phyloP scores from a whole-genome alignment of 2,329 filamentous ascomycete genomes.

The Acrodontium crateriforme region DNA sequence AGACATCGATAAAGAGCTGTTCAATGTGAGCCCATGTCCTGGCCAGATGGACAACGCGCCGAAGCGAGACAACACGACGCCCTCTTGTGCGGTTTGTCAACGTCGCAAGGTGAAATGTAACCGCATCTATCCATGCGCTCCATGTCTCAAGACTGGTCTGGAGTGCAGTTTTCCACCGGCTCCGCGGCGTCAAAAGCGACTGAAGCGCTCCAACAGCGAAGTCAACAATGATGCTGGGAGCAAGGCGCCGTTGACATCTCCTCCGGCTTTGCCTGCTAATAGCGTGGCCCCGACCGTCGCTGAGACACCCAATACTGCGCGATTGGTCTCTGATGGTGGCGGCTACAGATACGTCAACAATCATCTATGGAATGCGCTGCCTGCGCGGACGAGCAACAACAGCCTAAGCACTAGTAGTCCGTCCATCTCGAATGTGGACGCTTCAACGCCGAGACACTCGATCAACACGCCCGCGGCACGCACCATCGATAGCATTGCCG shows the following conservation, averaged over 20 bases:
- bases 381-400: too few species aligned
- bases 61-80: slow-evolving; percentile 16
- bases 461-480: slow-evolving; percentile 6
- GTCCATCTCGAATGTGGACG: too few species aligned
- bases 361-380: slow-evolving; percentile 13
- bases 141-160: slow-evolving; percentile 13
- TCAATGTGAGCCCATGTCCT: too few species aligned
- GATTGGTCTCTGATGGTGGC: slow-evolving; percentile 11
- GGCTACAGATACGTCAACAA: slow-evolving; percentile 15
- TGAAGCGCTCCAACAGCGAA: neutral
- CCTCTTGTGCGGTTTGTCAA: slow-evolving; percentile 14
- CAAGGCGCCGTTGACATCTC: neutral
- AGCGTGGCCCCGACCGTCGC: neutral
- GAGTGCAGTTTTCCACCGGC: slow-evolving; percentile 11
- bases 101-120: slow-evolving; percentile 12
- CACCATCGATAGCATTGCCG: slow-evolving; percentile 5
- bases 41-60: too few species aligned
- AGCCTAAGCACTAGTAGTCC: too few species aligned
- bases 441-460: too few species aligned
- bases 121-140: slow-evolving; percentile 12
- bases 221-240: neutral
- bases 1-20: too few species aligned
- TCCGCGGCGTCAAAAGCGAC: slow-evolving; percentile 9
- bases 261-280: neutral
- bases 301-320: slow-evolving; percentile 6